Base-by-base conservation (phyloP, 2,329 filamentous ascomycete species). In the Alternaria incomplexa region DNA sequence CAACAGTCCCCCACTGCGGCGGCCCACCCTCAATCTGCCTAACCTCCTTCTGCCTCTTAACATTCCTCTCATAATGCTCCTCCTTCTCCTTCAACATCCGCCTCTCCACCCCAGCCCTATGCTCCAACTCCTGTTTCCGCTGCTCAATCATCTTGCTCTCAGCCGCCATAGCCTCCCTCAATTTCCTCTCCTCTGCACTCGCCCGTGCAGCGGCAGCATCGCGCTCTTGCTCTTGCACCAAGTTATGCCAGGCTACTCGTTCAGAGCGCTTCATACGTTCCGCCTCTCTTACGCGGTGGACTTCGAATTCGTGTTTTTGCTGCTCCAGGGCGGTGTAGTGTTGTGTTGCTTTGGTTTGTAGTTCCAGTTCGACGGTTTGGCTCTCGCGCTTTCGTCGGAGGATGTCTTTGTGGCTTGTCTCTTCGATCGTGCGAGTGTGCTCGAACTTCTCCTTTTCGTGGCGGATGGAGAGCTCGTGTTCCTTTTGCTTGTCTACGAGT, bases 31-130 rank as follows among this genome's bases (percentile, higher is more conserved):
- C 74, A 63, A 78, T 76, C 46, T 75, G 66, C 32, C 70, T 75
- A 11, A 77, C 47, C 59, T 69, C 65, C 64, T 71, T 72, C 66
- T 79, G 76, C 61, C 74, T 72, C 58, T 66, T 68, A 2, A 76
- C 70, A 66, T 79, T 79, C 61, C 71, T 62, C 51, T 77, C 72
- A 63, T 73, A 77, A 59, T 76, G 43, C 40, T 77, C 69, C 48
- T 79, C 76, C 62, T 77, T 79, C 50, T 77, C 75, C 66, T 70
- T 70, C 11, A 79, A 32, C 64, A 72, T 64, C 28, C 65, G 62
- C 44, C 69, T 65, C 65, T 79, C 77, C 22, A 75, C 64, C 3
- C 52, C 64, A 0, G 66, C 68, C 13, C 73, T 61, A 57, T 77
- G 70, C 51, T 78, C 76, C 13, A 75, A 25, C 58, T 77, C 75